Conservation (phyloP, 805 yeast species). For the Kodamaea hsintzibuensis region DNA sequence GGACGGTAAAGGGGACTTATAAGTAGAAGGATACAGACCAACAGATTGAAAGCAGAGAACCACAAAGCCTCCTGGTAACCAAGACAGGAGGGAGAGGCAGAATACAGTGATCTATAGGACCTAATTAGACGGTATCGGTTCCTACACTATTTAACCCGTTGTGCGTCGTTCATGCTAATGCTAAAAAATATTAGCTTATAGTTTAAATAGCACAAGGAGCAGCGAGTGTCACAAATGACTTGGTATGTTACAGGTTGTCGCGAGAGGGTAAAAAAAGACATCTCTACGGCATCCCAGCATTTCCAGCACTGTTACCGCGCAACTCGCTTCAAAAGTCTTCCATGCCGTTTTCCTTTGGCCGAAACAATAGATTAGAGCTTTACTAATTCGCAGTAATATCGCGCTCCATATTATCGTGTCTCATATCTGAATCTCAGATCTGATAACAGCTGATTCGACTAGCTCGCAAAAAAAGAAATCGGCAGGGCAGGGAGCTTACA, state of each 20-base stretch:
- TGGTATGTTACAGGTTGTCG: constrained; percentile 4
- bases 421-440: constrained; percentile 7
- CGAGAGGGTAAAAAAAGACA: neutral
- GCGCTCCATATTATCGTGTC: constrained; percentile 1
- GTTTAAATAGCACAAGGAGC: neutral
- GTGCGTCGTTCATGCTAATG: neutral
- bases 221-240: neutral
- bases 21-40: too few relatives aligned
- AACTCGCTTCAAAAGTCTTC: neutral
- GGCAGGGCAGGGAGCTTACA: neutral
- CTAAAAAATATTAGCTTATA: neutral
- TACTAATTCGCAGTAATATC: neutral
- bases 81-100: too few relatives aligned
- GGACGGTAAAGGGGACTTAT: too few relatives aligned
- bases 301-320: neutral
- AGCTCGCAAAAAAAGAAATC: constrained; percentile 1
- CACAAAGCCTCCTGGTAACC: too few relatives aligned
- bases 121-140: too few relatives aligned
- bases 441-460: constrained; percentile 7
- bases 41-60: too few relatives aligned
- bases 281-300: neutral
- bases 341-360: neutral
- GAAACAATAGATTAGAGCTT: neutral
- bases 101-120: too few relatives aligned
- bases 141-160: too few relatives aligned